Percentiles rank a stretch among this genome's conserved stretches.
Evolutionary conservation across 345 rosid genomes (phyloP).

Genomic region (Carallia pectinifolia): DNA sequence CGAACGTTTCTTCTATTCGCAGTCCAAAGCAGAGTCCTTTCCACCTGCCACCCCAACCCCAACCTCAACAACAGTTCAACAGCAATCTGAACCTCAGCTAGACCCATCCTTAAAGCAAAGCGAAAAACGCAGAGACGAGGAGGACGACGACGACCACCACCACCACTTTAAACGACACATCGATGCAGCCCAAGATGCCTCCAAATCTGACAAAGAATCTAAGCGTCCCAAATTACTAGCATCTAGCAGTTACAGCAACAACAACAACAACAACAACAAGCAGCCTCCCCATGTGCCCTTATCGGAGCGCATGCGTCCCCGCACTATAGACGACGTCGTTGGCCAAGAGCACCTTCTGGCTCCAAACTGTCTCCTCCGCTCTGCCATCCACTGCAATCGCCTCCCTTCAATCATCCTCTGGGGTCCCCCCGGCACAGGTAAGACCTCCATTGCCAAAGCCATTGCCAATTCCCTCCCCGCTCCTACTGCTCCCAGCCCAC

Average conservation of each 20-base stretch:
- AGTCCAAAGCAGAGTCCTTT: conserved; percentile 28
- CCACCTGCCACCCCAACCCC: conserved; percentile 13
- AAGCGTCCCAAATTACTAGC: conserved; percentile 36
- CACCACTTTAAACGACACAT: too few relatives aligned
- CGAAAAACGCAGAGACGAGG: background rate
- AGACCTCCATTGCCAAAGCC: conserved; percentile 76
- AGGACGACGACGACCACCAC: background rate
- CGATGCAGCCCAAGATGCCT: too few relatives aligned
- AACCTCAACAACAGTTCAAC: background rate
- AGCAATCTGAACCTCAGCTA: background rate
- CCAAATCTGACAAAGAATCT: conserved; percentile 7
- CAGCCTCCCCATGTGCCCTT: conserved; percentile 41
- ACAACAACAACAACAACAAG: too few relatives aligned
- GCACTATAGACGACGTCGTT: conserved; percentile 59
- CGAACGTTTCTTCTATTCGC: conserved; percentile 49
- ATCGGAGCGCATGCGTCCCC: conserved; percentile 84
- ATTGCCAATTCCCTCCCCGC: conserved; percentile 45
- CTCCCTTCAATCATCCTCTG: conserved; percentile 75
- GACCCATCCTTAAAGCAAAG: background rate
- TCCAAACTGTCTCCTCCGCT: conserved; percentile 50
- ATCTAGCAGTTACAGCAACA: background rate
- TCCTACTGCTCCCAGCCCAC: background rate
- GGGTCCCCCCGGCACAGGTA: conserved; percentile 95
- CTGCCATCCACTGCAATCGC: conserved; percentile 50
- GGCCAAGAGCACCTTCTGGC: conserved; percentile 74